These are phyloP conservation scores for Candida insectalens DNA, from an alignment of 805 yeast genomes.

Conservation along the genomic window DNA sequence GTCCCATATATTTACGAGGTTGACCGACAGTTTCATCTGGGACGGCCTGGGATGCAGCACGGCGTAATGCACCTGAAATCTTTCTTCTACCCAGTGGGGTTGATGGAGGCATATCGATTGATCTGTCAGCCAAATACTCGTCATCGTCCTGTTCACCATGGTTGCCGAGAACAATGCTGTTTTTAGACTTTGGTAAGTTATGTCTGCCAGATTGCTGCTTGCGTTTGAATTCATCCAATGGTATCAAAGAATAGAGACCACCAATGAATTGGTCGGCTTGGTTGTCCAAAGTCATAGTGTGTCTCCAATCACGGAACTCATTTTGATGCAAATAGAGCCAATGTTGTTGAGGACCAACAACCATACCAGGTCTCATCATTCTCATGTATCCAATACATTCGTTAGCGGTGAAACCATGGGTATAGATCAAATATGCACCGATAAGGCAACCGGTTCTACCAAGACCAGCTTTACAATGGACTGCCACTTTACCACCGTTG, in stretches of 20 bases:
- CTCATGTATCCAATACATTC: conserved; percentile 97
- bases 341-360: conserved; percentile 99
- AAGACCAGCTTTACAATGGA: conserved; percentile 97
- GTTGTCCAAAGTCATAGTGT: conserved; percentile 74
- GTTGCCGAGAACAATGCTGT: too few relatives aligned
- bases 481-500: conserved; percentile 89
- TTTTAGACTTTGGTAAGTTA: conserved; percentile 18
- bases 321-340: conserved; percentile 95
- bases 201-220: conserved; percentile 18
- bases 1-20: conserved; percentile 63
- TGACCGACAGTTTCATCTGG: conserved; percentile 96
- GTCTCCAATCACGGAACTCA: conserved; percentile 94
- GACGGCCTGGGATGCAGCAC: conserved; percentile 55
- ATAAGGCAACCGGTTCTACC: conserved; percentile 97
- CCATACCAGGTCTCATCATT: conserved; percentile 97
- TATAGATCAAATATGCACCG: conserved; percentile 93
- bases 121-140: conserved; percentile 16
- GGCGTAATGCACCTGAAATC: conserved; percentile 58
- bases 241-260: conserved; percentile 53
- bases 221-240: conserved; percentile 51
- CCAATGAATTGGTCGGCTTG: conserved; percentile 58
- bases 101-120: conserved; percentile 32
- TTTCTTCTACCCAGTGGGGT: conserved; percentile 62
- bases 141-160: conserved; percentile 17
- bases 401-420: conserved; percentile 93